Conservation (phyloP, 805 yeast genomes). For the Ogataea methylovora region DNA sequence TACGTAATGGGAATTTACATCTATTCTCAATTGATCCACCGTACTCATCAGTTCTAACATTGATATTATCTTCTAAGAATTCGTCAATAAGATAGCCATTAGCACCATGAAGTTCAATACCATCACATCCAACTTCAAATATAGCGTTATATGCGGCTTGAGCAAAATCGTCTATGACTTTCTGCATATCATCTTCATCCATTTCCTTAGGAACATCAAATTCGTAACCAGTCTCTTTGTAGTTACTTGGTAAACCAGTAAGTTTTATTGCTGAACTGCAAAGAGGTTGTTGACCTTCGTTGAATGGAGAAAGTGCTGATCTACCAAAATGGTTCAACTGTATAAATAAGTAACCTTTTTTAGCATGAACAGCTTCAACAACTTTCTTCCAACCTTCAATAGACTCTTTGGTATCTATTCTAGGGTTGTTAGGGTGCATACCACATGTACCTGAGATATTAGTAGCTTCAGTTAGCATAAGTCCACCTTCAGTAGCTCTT, state of each 20-base stretch:
- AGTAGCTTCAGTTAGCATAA: constrained; percentile 28
- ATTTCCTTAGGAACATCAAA: constrained; percentile 22
- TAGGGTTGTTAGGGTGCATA: constrained; percentile 10
- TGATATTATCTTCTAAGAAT: constrained; percentile 27
- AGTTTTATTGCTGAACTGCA: constrained; percentile 7
- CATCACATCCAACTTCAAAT: constrained; percentile 30
- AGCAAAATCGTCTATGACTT: constrained; percentile 20
- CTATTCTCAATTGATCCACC: constrained; percentile 43
- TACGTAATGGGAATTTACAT: constrained; percentile 24
- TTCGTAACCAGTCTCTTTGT: constrained; percentile 3
- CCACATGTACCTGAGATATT: constrained; percentile 20
- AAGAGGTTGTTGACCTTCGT: constrained; percentile 6
- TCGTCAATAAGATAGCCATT: constrained; percentile 33
- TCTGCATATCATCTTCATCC: constrained; percentile 29
- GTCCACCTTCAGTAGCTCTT: constrained; percentile 26
- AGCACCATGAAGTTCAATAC: constrained; percentile 33
- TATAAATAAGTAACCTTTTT: constrained; percentile 27
- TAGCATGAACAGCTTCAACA: constrained; percentile 36
- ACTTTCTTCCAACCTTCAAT: constrained; percentile 31
- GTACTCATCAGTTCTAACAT: constrained; percentile 40
- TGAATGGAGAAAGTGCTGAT: constrained; percentile 17
- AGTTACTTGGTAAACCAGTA: constrained; percentile 4
- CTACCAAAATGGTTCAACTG: constrained; percentile 46
- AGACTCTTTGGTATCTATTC: constrained; percentile 18
- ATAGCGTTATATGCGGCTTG: constrained; percentile 25